A percentile compares a stretch with the other conserved stretches of the same genome.
Evolutionary conservation across 169 alveolate genomes (phyloP).

Genomic region (Ichthyophthirius multifiliis): DNA sequence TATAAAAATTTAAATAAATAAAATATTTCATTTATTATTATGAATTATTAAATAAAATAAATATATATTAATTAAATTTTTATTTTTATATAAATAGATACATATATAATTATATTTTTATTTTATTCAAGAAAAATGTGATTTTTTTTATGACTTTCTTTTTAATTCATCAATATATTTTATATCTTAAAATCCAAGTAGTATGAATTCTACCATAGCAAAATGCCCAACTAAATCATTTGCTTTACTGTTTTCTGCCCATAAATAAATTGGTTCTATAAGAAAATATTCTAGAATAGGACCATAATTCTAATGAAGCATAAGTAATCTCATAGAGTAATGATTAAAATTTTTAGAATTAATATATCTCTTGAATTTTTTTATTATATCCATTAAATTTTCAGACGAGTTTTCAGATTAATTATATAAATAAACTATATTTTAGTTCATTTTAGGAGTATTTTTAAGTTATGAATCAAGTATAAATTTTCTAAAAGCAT

Average conservation of each 20-base stretch:
- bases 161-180: not conserved
- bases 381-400: not conserved
- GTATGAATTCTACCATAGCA: conserved; percentile 1
- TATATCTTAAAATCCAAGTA: not conserved
- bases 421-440: not conserved
- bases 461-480: not conserved
- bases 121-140: not conserved
- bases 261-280: not conserved
- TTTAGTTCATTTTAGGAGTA: not conserved
- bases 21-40: no score
- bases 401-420: not conserved
- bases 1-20: no score
- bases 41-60: no score
- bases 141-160: not conserved
- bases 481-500: not conserved
- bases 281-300: not conserved
- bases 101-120: no score
- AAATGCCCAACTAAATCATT: not conserved
- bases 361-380: not conserved
- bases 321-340: not conserved
- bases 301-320: not conserved
- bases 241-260: conserved; percentile 6
- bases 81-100: no score
- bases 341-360: conserved; percentile 9
- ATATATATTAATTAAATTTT: no score